These are phyloP conservation scores for Borealophlyctis nickersoniae DNA, from an alignment of 192 early-diverging fungal species.

Conservation along the genomic window DNA sequence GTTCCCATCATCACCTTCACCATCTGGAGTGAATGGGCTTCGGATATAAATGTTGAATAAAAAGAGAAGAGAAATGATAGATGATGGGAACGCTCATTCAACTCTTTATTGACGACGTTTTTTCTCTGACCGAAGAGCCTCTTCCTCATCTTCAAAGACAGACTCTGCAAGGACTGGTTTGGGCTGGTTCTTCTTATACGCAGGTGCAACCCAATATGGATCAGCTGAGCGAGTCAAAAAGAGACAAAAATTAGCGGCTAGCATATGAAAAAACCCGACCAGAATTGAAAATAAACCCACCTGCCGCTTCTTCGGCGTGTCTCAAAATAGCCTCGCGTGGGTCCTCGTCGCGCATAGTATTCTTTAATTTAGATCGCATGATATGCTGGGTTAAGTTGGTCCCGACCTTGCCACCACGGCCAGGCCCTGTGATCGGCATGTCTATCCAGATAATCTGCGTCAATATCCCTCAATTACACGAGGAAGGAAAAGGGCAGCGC, in stretches of 20 bases:
- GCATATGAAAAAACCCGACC: neutral
- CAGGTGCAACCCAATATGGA: constrained; percentile 81
- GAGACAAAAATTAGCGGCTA: too few relatives aligned
- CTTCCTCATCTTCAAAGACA: constrained; percentile 61
- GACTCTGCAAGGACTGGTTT: constrained; percentile 62
- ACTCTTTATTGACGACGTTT: constrained; percentile 39
- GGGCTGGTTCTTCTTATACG: constrained; percentile 76
- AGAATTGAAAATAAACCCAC: constrained; percentile 12
- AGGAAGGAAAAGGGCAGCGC: neutral
- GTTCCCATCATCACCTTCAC: too few relatives aligned
- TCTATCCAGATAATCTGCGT: constrained; percentile 35
- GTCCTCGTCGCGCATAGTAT: constrained; percentile 74
- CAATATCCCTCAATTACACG: neutral
- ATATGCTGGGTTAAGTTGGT: constrained; percentile 80
- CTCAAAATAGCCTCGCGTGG: constrained; percentile 88
- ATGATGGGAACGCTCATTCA: too few relatives aligned
- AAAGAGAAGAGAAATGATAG: too few relatives aligned
- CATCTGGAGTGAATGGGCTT: too few relatives aligned
- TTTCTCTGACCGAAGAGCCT: constrained; percentile 48
- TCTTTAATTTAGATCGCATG: constrained; percentile 59
- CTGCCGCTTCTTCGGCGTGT: constrained; percentile 75
- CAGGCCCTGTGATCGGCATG: constrained; percentile 73
- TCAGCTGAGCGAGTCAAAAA: constrained; percentile 40
- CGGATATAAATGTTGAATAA: too few relatives aligned
- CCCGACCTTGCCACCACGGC: constrained; percentile 82